Evolutionary conservation across 2,329 filamentous ascomycete genomes (phyloP).

Genomic region (Lasiodiplodia gonubiensis): DNA sequence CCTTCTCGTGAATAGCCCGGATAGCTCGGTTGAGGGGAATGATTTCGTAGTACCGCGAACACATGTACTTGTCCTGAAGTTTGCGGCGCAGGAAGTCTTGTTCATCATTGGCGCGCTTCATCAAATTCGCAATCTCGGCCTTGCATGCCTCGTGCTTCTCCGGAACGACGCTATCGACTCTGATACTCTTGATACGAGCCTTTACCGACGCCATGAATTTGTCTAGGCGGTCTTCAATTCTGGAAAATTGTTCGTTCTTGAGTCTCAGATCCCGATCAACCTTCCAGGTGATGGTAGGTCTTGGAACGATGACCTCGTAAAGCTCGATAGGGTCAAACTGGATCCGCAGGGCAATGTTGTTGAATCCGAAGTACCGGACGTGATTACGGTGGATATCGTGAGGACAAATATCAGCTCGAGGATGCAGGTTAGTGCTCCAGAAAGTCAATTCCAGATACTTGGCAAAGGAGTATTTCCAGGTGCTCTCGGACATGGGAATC

Average conservation of each 20-base stretch:
- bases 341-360: constrained; percentile 82
- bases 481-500: constrained; percentile 88
- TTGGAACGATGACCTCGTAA: constrained; percentile 91
- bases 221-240: constrained; percentile 80
- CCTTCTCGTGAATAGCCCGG: constrained; percentile 89
- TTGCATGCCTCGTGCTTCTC: constrained; percentile 85
- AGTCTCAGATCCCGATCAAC: constrained; percentile 91
- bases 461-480: constrained; percentile 97
- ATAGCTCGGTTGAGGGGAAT: constrained; percentile 90
- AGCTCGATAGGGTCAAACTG: constrained; percentile 93
- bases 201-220: constrained; percentile 89
- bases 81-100: constrained; percentile 74
- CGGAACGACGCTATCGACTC: constrained; percentile 85
- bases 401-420: constrained; percentile 75
- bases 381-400: constrained; percentile 95
- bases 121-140: constrained; percentile 77
- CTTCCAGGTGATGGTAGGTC: constrained; percentile 93
- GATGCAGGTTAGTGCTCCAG: constrained; percentile 84
- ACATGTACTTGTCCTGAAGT: constrained; percentile 88
- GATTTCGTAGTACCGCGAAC: constrained; percentile 94
- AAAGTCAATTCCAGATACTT: constrained; percentile 98
- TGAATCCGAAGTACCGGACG: constrained; percentile 88
- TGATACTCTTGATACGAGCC: constrained; percentile 82
- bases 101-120: constrained; percentile 82
- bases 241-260: constrained; percentile 88